Percentiles rank a stretch among this genome's conserved stretches.
phyloP scores from a whole-genome alignment of 495 filamentous ascomycete species.

The Aspergillus funiculosus region DNA sequence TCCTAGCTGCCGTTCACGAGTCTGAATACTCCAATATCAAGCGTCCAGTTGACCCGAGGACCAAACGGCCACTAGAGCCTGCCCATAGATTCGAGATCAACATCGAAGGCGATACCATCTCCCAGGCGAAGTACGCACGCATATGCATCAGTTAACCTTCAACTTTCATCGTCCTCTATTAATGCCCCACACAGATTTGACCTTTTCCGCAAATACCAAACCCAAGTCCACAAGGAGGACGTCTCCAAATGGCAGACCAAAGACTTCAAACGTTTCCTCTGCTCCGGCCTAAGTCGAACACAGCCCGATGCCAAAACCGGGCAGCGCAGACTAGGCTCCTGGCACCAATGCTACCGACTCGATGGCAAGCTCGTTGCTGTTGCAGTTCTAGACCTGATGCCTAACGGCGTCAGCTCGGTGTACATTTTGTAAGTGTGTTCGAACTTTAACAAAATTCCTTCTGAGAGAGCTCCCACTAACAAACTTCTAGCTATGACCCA shows the following conservation, averaged over 20 bases:
- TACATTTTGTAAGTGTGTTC: constrained; percentile 66
- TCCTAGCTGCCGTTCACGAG: constrained; percentile 67
- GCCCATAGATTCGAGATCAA: constrained; percentile 74
- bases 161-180: neutral
- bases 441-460: neutral
- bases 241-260: constrained; percentile 56
- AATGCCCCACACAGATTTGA: too few species aligned
- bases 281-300: constrained; percentile 65
- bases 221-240: constrained; percentile 68
- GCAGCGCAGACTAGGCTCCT: constrained; percentile 71
- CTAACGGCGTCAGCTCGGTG: constrained; percentile 82
- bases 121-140: constrained; percentile 70
- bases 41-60: constrained; percentile 46
- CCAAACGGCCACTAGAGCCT: constrained; percentile 58
- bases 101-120: constrained; percentile 72
- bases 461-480: neutral
- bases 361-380: constrained; percentile 86
- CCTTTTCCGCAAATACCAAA: constrained; percentile 84
- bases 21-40: constrained; percentile 53
- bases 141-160: neutral
- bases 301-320: constrained; percentile 40
- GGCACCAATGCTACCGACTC: constrained; percentile 89
- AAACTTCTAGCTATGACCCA: constrained; percentile 60
- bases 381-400: constrained; percentile 82
- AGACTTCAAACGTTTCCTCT: constrained; percentile 81